Conservation (phyloP, 106 monocot genomes). For the Dendrobium nobile region DNA sequence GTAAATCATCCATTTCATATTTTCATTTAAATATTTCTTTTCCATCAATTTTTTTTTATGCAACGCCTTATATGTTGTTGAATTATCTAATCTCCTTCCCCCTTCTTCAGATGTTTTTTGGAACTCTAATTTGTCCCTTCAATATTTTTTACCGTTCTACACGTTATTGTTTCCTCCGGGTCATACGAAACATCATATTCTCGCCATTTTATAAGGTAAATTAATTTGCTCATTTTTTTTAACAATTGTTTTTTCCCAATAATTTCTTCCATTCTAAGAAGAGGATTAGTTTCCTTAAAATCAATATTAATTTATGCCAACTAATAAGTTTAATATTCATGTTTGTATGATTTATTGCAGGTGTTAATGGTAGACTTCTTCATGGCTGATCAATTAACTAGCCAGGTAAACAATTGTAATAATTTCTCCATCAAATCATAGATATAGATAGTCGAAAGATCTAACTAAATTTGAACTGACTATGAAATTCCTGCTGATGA, state of each 20-base stretch:
- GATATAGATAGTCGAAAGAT: too few species aligned
- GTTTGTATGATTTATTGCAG: conserved; percentile 19
- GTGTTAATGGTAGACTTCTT: conserved; percentile 94
- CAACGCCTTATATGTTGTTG: too few species aligned
- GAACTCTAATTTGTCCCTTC: conserved; percentile 68
- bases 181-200: conserved; percentile 75
- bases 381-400: conserved; percentile 98
- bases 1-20: conserved; percentile 20
- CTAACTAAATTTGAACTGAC: too few species aligned
- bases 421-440: too few species aligned
- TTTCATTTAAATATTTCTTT: neutral
- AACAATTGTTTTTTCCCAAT: neutral
- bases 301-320: too few species aligned
- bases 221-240: neutral
- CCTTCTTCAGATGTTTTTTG: conserved; percentile 44
- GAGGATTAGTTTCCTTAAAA: too few species aligned
- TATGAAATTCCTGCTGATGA: too few species aligned
- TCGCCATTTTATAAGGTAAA: conserved; percentile 86
- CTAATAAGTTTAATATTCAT: neutral
- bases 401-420: conserved; percentile 61
- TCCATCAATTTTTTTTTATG: neutral
- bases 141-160: conserved; percentile 85
- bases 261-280: neutral
- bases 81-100: neutral
- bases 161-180: conserved; percentile 68